Evolutionary conservation across 2,329 filamentous ascomycete species (phyloP).

Genomic region (Fusarium humuli): DNA sequence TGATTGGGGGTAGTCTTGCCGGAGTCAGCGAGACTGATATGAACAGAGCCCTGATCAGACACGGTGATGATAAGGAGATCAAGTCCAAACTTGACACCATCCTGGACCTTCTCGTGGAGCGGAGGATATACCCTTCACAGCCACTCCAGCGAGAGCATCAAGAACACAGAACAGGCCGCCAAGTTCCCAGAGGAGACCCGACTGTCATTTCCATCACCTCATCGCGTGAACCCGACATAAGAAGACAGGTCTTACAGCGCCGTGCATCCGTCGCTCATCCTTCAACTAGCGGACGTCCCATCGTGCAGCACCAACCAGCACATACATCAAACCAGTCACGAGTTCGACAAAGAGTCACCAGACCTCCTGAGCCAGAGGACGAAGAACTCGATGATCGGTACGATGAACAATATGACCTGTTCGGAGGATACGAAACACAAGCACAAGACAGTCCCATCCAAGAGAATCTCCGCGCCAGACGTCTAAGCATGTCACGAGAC

Average conservation of each 20-base stretch:
- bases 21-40: neutral
- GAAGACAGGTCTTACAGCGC: neutral
- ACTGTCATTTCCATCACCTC: neutral
- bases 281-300: neutral
- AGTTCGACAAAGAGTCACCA: fast-evolving
- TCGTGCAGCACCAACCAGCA: neutral
- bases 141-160: fast-evolving
- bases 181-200: neutral
- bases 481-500: neutral
- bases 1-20: neutral
- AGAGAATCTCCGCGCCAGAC: neutral
- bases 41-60: neutral
- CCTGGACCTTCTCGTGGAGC: conserved; percentile 1
- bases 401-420: neutral
- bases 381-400: neutral
- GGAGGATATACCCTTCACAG: neutral
- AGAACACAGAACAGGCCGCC: neutral
- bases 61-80: neutral
- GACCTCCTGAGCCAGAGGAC: neutral
- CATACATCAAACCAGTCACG: conserved; percentile 7
- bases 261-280: neutral
- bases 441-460: neutral
- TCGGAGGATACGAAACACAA: neutral
- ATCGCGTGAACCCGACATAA: neutral
- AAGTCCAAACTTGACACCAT: conserved; percentile 6